Percentiles rank a stretch among this genome's conserved stretches.
These are phyloP conservation scores for Mucor plumbeus DNA, from an alignment of 371 early-diverging fungal genomes.

Conservation along the genomic window DNA sequence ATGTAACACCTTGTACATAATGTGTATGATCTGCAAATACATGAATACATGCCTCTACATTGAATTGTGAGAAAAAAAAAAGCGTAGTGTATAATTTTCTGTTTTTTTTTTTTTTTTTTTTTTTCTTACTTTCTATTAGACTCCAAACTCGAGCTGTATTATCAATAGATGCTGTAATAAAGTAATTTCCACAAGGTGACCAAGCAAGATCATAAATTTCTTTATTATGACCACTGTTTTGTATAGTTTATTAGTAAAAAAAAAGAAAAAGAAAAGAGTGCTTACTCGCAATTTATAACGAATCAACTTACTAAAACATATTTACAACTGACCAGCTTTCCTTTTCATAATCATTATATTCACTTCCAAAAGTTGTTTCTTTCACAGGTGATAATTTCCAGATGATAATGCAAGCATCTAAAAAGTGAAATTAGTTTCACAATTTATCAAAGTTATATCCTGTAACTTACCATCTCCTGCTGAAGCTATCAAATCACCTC, in stretches of 20 bases:
- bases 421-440: neutral
- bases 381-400: constrained; percentile 70
- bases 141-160: constrained; percentile 93
- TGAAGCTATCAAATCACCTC: constrained; percentile 79
- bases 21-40: constrained; percentile 87
- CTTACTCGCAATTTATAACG: neutral
- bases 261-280: neutral
- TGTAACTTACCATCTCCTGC: constrained; percentile 84
- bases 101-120: no score
- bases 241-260: no score
- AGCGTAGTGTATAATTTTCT: neutral
- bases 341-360: constrained; percentile 45
- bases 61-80: neutral
- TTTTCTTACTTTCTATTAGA: constrained; percentile 68
- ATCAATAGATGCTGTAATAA: constrained; percentile 92
- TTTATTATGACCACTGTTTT: constrained; percentile 53
- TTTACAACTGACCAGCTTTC: constrained; percentile 65
- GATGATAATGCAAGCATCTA: constrained; percentile 85
- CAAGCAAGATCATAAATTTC: constrained; percentile 96
- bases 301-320: constrained; percentile 49
- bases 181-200: constrained; percentile 89
- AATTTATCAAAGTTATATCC: neutral
- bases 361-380: constrained; percentile 40
- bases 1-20: constrained; percentile 95
- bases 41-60: constrained; percentile 75